These are phyloP conservation scores for Deakozyma indianensis DNA, from an alignment of 805 yeast species.

Conservation along the genomic window DNA sequence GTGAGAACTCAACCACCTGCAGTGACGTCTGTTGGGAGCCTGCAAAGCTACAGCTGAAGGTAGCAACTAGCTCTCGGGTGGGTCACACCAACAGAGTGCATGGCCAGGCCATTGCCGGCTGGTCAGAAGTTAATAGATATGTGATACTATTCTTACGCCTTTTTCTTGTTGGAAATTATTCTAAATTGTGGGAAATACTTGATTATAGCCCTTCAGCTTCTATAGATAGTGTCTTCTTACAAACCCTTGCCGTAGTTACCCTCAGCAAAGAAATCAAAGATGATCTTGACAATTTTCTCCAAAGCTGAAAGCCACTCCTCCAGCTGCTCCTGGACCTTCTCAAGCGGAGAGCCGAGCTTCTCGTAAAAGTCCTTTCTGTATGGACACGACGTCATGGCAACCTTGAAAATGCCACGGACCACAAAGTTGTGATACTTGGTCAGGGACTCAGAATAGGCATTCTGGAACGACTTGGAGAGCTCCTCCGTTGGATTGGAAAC, in stretches of 20 bases:
- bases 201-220: background rate
- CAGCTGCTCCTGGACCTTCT: constrained; percentile 50
- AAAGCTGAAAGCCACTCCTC: constrained; percentile 62
- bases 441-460: constrained; percentile 70
- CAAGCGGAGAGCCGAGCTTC: constrained; percentile 51
- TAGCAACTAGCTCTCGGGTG: too few relatives aligned
- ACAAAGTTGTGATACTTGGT: constrained; percentile 70
- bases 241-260: constrained; percentile 86
- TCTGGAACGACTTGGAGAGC: constrained; percentile 63
- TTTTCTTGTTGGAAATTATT: too few relatives aligned
- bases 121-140: too few relatives aligned
- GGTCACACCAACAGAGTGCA: too few relatives aligned
- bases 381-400: constrained; percentile 94
- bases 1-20: too few relatives aligned
- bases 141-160: too few relatives aligned
- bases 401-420: constrained; percentile 72
- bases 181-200: too few relatives aligned
- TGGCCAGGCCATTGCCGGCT: too few relatives aligned
- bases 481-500: constrained; percentile 48
- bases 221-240: constrained; percentile 19
- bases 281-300: constrained; percentile 56
- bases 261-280: constrained; percentile 57
- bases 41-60: too few relatives aligned
- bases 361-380: constrained; percentile 74
- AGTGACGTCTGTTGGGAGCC: too few relatives aligned